Percentiles rank a stretch among this genome's conserved stretches.
These are phyloP conservation scores for Sporisorium scitamineum DNA, from an alignment of 1,284 basidiomycete species.

Conservation along the genomic window DNA sequence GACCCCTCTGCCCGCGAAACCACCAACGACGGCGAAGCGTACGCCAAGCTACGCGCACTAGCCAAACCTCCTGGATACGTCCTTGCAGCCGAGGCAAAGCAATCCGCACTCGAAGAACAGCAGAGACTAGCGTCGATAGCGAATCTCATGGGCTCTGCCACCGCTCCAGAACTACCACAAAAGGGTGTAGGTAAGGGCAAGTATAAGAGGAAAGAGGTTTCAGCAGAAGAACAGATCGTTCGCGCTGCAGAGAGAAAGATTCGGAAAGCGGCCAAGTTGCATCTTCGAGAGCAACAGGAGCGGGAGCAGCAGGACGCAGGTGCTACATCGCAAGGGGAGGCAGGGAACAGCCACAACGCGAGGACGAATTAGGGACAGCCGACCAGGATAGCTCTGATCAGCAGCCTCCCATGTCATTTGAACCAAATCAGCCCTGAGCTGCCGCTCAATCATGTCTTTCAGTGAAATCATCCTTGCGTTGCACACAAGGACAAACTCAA, in stretches of 20 bases:
- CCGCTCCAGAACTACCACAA: neutral
- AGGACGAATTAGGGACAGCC: neutral
- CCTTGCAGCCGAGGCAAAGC: neutral
- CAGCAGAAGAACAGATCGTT: slow-evolving; percentile 24
- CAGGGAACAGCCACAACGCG: neutral
- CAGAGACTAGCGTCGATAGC: neutral
- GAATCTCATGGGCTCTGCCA: neutral
- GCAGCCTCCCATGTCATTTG: slow-evolving; percentile 6
- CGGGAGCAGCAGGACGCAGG: neutral
- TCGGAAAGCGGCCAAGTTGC: slow-evolving; percentile 24
- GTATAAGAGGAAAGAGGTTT: slow-evolving; percentile 24
- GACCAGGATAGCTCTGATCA: neutral
- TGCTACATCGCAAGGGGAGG: neutral
- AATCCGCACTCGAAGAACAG: neutral
- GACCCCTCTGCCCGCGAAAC: slow-evolving; percentile 24
- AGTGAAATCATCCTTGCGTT: neutral
- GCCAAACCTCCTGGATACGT: neutral
- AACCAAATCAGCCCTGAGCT: neutral
- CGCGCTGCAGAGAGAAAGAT: slow-evolving; percentile 24
- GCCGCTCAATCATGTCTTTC: neutral
- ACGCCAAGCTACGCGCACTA: slow-evolving; percentile 5
- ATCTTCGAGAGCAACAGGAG: slow-evolving; percentile 8
- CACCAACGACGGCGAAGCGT: neutral
- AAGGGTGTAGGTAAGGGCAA: slow-evolving; percentile 11
- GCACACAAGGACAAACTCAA: neutral